Evolutionary conservation across 1,284 basidiomycete genomes (phyloP), one percentile per base, ranked within the genome.

Genomic region (Ustilago vetiveriae): DNA sequence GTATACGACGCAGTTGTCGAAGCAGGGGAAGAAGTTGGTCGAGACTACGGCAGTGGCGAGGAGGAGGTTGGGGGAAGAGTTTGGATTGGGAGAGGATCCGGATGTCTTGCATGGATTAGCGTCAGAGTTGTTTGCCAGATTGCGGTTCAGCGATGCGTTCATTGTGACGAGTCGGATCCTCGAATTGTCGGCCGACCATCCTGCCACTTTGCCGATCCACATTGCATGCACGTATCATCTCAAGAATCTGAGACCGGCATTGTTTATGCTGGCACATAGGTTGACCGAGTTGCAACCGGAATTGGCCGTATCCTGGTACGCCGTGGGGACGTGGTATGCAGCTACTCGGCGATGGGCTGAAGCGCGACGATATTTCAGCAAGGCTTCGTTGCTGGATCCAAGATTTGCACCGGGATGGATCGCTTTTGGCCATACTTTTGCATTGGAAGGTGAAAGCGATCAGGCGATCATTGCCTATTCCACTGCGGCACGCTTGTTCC

Each of bases 391-490:
- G n/a, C 92, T 98, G 87, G 95, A 99, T 80, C 92, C 94, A 17
- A 88, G 94, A 6, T 98, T 97, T 82, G 92, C 89, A 0, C 93
- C 96, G 4, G 92, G 93, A 0, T 99, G 96, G 96, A 89, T 98
- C 57, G 92, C 94, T 1, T 98, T 98, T 82, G 96, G 91, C 2
- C 96, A 99, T 84, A 93, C 93, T 0, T 98, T 97, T 84, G 92
- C 95, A 2, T 86, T 92, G 64, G 95, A 99, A 82, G 94, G 95
- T 16, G 96, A 98, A 95, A 84, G 71, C 36, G 96, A 98, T 76
- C 94, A 97, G 79, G 96, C 96, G 2, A 92, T 98, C 40, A 97
- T 93, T 0, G 94, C 96, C 1, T 98, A 98, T 83, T 95, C 94
- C 13, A 98, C 96, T 0, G 94, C 92, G 45, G 91, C 93, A 3